Percentiles rank a stretch among this genome's conserved stretches.
Evolutionary conservation across 2,329 filamentous ascomycete genomes (phyloP).

Genomic region (Diaporthe sp.): DNA sequence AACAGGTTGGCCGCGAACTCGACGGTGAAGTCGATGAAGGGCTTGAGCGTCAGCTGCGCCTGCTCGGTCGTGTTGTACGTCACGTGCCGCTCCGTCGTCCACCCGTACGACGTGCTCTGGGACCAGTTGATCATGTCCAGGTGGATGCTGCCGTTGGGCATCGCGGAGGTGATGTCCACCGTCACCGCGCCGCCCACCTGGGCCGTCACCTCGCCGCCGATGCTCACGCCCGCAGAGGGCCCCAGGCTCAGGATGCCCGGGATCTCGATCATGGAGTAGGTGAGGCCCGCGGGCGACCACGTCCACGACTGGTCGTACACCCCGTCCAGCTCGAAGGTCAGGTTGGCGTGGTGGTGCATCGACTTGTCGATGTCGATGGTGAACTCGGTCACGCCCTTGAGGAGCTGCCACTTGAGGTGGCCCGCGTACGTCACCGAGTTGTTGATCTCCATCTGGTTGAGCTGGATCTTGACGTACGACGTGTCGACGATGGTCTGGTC

Average conservation of each 20-base stretch:
- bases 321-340: slow-evolving; percentile 41
- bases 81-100: slow-evolving; percentile 27
- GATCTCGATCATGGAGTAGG: slow-evolving; percentile 42
- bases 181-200: slow-evolving; percentile 20
- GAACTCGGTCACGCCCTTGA: slow-evolving; percentile 42
- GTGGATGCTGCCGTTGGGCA: slow-evolving; percentile 38
- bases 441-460: slow-evolving; percentile 42
- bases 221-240: slow-evolving; percentile 36
- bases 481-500: slow-evolving; percentile 40
- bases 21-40: slow-evolving; percentile 39
- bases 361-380: slow-evolving; percentile 43
- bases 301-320: slow-evolving; percentile 40
- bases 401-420: slow-evolving; percentile 41
- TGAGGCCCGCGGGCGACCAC: slow-evolving; percentile 29
- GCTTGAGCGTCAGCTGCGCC: slow-evolving; percentile 24
- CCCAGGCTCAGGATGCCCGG: slow-evolving; percentile 37
- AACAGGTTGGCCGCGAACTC: slow-evolving; percentile 38
- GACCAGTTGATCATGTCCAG: slow-evolving; percentile 35
- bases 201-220: slow-evolving; percentile 32
- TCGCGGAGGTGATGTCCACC: slow-evolving; percentile 29
- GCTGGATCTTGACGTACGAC: slow-evolving; percentile 40
- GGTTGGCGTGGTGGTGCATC: slow-evolving; percentile 40
- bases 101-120: slow-evolving; percentile 32
- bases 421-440: slow-evolving; percentile 43
- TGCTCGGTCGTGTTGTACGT: slow-evolving; percentile 33